A percentile compares a stretch with the other conserved stretches of the same genome.
Evolutionary conservation across 1,284 basidiomycete genomes (phyloP).

Genomic region (Sanghuangporus sanghuang): DNA sequence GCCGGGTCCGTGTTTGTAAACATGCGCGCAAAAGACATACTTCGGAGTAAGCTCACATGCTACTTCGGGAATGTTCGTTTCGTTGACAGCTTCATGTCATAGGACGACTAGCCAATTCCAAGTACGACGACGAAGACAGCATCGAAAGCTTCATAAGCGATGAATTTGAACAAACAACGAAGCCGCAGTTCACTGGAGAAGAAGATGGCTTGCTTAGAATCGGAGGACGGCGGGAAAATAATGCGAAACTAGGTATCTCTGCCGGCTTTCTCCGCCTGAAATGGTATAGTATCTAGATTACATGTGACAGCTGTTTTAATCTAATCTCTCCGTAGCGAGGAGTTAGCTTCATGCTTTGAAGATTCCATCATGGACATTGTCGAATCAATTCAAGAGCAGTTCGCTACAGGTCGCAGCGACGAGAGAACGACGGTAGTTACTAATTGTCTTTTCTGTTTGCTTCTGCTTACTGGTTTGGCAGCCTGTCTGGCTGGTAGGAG

Average conservation of each 20-base stretch:
- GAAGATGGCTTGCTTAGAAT: background rate
- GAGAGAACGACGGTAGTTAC: slow-evolving; percentile 32
- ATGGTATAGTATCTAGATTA: background rate
- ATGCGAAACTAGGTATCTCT: background rate
- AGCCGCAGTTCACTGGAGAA: background rate
- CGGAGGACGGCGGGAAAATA: background rate
- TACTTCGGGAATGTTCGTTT: background rate
- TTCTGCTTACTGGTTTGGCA: slow-evolving; percentile 19
- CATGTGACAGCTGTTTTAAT: background rate
- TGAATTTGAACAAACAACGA: background rate
- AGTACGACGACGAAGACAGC: slow-evolving; percentile 18
- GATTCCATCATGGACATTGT: slow-evolving; percentile 69
- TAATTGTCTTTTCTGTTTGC: background rate
- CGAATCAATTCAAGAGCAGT: slow-evolving; percentile 51
- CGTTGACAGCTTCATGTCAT: slow-evolving; percentile 5
- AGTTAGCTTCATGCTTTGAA: slow-evolving; percentile 68
- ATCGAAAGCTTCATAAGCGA: background rate
- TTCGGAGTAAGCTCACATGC: slow-evolving; percentile 44
- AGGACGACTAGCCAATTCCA: slow-evolving; percentile 66
- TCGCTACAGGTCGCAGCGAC: slow-evolving; percentile 56
- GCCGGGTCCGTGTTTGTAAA: slow-evolving; percentile 81
- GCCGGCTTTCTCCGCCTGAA: background rate
- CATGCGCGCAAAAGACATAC: slow-evolving; percentile 58
- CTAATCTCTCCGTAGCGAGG: slow-evolving; percentile 21
- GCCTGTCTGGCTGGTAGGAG: slow-evolving; percentile 75